Conservation (phyloP, 1,284 basidiomycete species). For the Apiotrichum domesticum region DNA sequence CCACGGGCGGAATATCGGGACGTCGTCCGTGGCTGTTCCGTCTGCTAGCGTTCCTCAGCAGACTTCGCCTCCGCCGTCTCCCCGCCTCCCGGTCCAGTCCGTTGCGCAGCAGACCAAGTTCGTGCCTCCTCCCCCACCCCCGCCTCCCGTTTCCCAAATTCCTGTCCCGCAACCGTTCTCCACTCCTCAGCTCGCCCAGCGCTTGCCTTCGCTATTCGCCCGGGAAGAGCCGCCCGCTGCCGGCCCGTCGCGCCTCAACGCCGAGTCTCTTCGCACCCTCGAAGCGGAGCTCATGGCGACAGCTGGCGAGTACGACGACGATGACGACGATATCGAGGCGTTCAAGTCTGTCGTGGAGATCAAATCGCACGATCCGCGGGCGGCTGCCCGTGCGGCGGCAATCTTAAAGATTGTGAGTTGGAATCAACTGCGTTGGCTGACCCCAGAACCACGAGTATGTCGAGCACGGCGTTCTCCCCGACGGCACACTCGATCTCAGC, state of each 20-base stretch:
- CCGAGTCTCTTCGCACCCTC: background rate
- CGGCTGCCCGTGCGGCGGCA: conserved; percentile 80
- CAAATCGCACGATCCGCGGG: conserved; percentile 68
- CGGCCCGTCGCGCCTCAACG: background rate
- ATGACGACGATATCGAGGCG: conserved; percentile 16
- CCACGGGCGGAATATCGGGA: no score
- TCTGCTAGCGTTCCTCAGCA: no score
- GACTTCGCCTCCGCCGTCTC: no score
- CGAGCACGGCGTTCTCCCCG: conserved; percentile 52
- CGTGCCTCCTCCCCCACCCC: conserved; percentile 24
- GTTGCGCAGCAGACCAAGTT: conserved; percentile 26
- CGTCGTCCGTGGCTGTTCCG: no score
- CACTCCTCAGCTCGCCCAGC: background rate
- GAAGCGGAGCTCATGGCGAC: conserved; percentile 5
- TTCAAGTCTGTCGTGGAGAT: conserved; percentile 59
- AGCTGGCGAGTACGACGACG: conserved; percentile 3
- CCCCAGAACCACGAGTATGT: conserved; percentile 76
- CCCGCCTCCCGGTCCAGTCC: conserved; percentile 29
- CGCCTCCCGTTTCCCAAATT: no score
- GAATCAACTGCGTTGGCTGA: background rate
- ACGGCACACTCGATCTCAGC: conserved; percentile 1
- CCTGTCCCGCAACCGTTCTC: background rate
- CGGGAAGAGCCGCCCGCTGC: background rate
- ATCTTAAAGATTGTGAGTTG: conserved; percentile 69
- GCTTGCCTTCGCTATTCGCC: background rate